Evolutionary conservation across 768 basidiomycete species (phyloP).

Genomic region (Lactifluus piperatus): DNA sequence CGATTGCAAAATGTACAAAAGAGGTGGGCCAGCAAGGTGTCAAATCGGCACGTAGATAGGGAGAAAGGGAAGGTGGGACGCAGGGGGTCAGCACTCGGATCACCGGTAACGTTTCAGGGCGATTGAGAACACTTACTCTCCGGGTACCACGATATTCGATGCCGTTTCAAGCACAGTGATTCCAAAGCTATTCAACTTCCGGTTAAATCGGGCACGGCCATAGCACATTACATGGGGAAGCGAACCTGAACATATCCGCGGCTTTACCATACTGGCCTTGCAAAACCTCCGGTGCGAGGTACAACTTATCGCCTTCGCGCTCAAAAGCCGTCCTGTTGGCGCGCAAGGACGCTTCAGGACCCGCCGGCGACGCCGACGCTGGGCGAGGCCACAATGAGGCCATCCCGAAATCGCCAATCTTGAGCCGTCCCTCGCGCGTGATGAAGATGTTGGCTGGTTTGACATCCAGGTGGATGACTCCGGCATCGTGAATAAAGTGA

Average conservation of each 20-base stretch:
- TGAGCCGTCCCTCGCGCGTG: slow-evolving; percentile 77
- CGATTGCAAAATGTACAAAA: not conserved
- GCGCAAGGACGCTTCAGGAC: slow-evolving; percentile 7
- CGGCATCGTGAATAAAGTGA: slow-evolving; percentile 78
- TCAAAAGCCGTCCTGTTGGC: slow-evolving; percentile 52
- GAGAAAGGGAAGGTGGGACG: not conserved
- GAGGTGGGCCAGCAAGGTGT: not conserved
- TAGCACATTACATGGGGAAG: not conserved
- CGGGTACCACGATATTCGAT: slow-evolving; percentile 93
- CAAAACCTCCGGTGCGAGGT: slow-evolving; percentile 93
- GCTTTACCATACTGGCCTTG: slow-evolving; percentile 87
- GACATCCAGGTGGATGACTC: slow-evolving; percentile 90
- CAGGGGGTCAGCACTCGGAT: not conserved
- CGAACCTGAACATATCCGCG: slow-evolving; percentile 92
- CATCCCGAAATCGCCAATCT: slow-evolving; percentile 98
- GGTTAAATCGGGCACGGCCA: not conserved
- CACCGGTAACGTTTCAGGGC: not conserved
- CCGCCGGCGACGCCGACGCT: slow-evolving; percentile 24
- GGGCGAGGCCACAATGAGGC: slow-evolving; percentile 86
- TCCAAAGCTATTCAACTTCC: slow-evolving; percentile 56
- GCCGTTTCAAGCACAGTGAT: slow-evolving; percentile 94
- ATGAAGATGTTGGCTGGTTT: slow-evolving; percentile 98
- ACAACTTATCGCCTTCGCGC: slow-evolving; percentile 94
- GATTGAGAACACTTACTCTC: slow-evolving; percentile 60
- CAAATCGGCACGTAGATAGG: not conserved